Evolutionary conservation across 2,329 filamentous ascomycete species (phyloP).

Genomic region (Escovopsis sp.): DNA sequence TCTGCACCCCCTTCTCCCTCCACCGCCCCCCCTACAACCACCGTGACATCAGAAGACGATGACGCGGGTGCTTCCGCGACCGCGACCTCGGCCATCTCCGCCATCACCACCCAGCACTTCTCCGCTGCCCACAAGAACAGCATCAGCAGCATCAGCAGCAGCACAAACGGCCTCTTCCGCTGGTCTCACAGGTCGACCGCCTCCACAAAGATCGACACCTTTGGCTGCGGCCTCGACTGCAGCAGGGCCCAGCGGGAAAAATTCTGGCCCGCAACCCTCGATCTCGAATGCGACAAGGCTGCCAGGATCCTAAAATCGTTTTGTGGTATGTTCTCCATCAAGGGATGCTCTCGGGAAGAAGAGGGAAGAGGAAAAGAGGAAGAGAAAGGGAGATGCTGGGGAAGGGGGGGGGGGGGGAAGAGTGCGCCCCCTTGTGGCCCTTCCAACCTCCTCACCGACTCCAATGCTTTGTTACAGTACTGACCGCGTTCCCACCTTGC

Average conservation of each 20-base stretch:
- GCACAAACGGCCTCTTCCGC: constrained; percentile 21
- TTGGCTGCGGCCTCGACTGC: constrained; percentile 17
- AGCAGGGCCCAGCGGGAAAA: constrained; percentile 39
- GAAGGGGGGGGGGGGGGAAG: too few relatives aligned
- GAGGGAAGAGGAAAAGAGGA: too few relatives aligned
- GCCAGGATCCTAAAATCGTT: constrained; percentile 81
- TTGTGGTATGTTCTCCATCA: constrained; percentile 43
- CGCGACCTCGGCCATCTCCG: too few relatives aligned
- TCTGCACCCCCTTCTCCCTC: too few relatives aligned
- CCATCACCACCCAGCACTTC: too few relatives aligned
- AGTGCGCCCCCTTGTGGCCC: too few relatives aligned
- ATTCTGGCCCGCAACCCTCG: constrained; percentile 74
- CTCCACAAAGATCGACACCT: constrained; percentile 19
- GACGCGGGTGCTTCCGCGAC: too few relatives aligned
- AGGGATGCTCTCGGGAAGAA: too few relatives aligned
- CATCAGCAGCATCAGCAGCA: too few relatives aligned
- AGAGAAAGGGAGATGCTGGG: too few relatives aligned
- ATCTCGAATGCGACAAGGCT: constrained; percentile 84
- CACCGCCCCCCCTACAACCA: too few relatives aligned
- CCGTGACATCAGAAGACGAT: too few relatives aligned
- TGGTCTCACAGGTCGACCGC: constrained; percentile 36
- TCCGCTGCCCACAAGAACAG: constrained; percentile 10
- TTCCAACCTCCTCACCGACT: background rate
- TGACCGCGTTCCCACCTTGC: background rate
- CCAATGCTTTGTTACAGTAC: background rate